Percentiles rank a stretch among this genome's conserved stretches.
These are phyloP conservation scores for Fusarium nurragi DNA, from an alignment of 2,329 filamentous ascomycete genomes.

Conservation along the genomic window DNA sequence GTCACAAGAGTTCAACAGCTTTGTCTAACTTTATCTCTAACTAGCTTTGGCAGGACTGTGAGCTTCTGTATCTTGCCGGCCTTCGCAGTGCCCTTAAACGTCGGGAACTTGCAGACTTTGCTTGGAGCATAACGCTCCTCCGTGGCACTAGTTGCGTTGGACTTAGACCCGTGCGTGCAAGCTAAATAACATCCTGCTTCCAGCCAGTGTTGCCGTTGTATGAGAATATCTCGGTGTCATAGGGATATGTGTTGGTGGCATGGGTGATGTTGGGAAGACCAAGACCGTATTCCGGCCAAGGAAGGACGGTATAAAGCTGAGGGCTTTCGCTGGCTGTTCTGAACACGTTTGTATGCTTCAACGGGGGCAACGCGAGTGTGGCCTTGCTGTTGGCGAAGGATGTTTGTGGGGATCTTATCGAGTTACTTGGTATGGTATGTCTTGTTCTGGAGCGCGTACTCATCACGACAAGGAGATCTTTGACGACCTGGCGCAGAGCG, in stretches of 20 bases:
- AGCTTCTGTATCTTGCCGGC: background rate
- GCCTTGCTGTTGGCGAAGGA: constrained; percentile 1
- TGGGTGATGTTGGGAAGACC: constrained; percentile 6
- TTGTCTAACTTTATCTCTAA: no score
- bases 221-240: background rate
- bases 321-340: constrained; percentile 11
- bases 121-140: background rate
- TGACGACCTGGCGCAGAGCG: constrained; percentile 6
- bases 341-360: constrained; percentile 11
- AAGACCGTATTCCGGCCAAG: constrained; percentile 6
- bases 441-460: constrained; percentile 5
- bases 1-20: no score
- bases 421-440: constrained; percentile 8
- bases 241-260: constrained; percentile 7
- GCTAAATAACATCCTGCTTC: constrained; percentile 16
- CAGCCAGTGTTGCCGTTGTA: constrained; percentile 10
- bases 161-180: constrained; percentile 4
- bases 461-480: constrained; percentile 5
- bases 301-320: background rate
- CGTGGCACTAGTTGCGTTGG: background rate
- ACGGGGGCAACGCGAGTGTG: constrained; percentile 5
- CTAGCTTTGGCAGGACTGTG: background rate
- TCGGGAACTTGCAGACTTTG: constrained; percentile 6
- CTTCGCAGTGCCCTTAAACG: background rate
- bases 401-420: background rate